These are phyloP conservation scores for Malassezia cuniculi DNA, from an alignment of 1,284 basidiomycete species.

Conservation along the genomic window DNA sequence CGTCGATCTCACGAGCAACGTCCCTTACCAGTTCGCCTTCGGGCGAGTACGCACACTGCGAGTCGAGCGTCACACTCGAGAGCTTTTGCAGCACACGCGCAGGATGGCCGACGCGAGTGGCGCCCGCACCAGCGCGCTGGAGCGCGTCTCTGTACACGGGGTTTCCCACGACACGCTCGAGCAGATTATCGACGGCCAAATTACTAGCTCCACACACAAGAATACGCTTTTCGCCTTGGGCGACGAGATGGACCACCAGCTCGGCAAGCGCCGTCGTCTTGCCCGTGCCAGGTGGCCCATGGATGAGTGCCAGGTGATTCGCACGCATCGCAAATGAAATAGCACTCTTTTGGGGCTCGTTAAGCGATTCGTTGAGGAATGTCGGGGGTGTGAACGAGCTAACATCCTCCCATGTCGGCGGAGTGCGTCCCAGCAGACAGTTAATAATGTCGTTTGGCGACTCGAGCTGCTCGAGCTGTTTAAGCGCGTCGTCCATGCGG, in stretches of 20 bases:
- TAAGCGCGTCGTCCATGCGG: constrained; percentile 46
- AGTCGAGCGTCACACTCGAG: constrained; percentile 70
- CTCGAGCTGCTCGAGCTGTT: constrained; percentile 26
- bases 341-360: constrained; percentile 69
- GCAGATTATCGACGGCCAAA: constrained; percentile 57
- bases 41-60: constrained; percentile 53
- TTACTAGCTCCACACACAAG: constrained; percentile 85
- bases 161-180: constrained; percentile 29
- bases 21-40: constrained; percentile 34
- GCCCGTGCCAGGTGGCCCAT: constrained; percentile 68
- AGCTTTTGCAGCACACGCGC: constrained; percentile 74
- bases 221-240: constrained; percentile 45
- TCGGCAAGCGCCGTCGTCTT: constrained; percentile 48
- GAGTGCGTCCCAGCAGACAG: constrained; percentile 16
- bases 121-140: constrained; percentile 16
- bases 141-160: constrained; percentile 22
- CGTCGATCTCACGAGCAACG: constrained; percentile 25
- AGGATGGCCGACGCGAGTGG: constrained; percentile 52
- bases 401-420: constrained; percentile 21
- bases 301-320: constrained; percentile 75
- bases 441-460: constrained; percentile 44
- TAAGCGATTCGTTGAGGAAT: constrained; percentile 65
- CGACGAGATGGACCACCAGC: constrained; percentile 37
- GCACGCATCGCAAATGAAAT: constrained; percentile 60
- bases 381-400: constrained; percentile 49